Evolutionary conservation across 192 early-diverging fungal genomes (phyloP).

Genomic region (Entomortierella parvispora): DNA sequence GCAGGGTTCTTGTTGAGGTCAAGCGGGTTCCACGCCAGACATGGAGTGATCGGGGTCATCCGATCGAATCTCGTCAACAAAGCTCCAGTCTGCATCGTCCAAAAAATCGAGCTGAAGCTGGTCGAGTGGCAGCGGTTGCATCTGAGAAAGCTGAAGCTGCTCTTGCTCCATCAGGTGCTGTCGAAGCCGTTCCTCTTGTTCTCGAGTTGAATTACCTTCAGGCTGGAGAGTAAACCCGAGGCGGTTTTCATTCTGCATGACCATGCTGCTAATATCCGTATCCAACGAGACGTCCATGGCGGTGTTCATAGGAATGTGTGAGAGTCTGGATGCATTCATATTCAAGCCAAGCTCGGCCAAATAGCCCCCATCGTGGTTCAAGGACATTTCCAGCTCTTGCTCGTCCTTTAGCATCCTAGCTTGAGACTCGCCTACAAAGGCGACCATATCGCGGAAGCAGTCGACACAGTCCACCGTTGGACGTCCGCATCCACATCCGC

Average conservation of each 20-base stretch:
- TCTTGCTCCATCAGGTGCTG: conserved; percentile 41
- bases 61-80: conserved; percentile 42
- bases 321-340: conserved; percentile 18
- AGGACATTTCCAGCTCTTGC: conserved; percentile 28
- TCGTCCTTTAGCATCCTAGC: conserved; percentile 46
- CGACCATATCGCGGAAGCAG: conserved; percentile 46
- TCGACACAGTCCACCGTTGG: conserved; percentile 47
- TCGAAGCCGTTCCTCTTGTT: conserved; percentile 24
- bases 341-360: conserved; percentile 26
- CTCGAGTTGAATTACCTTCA: not conserved
- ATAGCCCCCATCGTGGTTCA: conserved; percentile 24
- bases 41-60: conserved; percentile 1
- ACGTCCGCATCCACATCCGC: conserved; percentile 47
- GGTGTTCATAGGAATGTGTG: conserved; percentile 12
- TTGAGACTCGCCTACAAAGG: conserved; percentile 45
- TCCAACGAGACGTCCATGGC: conserved; percentile 12
- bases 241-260: not conserved
- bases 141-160: conserved; percentile 34
- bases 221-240: not conserved
- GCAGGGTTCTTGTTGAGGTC: too few species aligned
- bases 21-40: not conserved
- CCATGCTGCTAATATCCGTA: not conserved
- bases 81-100: conserved; percentile 51
- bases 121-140: conserved; percentile 20
- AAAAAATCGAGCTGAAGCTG: conserved; percentile 44